These are phyloP conservation scores for Helenozyma baotianmanensis DNA, from an alignment of 805 yeast genomes.

Conservation along the genomic window DNA sequence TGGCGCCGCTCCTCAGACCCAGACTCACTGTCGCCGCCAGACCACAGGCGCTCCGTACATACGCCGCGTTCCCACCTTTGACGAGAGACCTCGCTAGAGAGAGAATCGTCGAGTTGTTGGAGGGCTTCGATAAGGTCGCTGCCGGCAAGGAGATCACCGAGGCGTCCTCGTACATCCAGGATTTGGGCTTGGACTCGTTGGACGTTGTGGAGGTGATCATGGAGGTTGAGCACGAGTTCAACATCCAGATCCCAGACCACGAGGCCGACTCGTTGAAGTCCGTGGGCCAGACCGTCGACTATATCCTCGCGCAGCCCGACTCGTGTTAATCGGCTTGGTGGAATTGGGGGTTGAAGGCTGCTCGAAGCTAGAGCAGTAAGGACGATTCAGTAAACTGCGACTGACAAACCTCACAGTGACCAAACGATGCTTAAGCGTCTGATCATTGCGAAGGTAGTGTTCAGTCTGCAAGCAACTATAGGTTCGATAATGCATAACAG, in stretches of 20 bases:
- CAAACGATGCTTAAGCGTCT: too few relatives aligned
- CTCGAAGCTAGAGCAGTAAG: too few relatives aligned
- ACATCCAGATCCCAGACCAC: slow-evolving; percentile 44
- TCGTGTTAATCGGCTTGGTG: slow-evolving; percentile 28
- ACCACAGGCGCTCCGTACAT: slow-evolving; percentile 25
- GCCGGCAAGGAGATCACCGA: slow-evolving; percentile 37
- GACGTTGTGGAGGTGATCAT: slow-evolving; percentile 45
- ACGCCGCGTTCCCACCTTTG: slow-evolving; percentile 57
- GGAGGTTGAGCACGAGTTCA: slow-evolving; percentile 46
- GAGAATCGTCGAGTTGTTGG: slow-evolving; percentile 59
- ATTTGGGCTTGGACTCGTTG: slow-evolving; percentile 44
- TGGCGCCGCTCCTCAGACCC: slow-evolving; percentile 7
- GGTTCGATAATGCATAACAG: too few relatives aligned
- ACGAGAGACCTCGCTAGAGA: slow-evolving; percentile 60
- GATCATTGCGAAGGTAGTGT: too few relatives aligned
- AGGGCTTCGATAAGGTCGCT: slow-evolving; percentile 57
- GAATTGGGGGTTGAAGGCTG: too few relatives aligned
- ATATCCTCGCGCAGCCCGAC: slow-evolving; percentile 38
- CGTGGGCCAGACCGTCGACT: slow-evolving; percentile 43
- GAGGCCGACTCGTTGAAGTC: slow-evolving; percentile 45
- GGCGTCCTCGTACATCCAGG: slow-evolving; percentile 32
- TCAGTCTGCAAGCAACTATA: too few relatives aligned
- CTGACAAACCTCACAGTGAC: too few relatives aligned
- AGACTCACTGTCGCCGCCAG: slow-evolving; percentile 15
- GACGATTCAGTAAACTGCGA: too few relatives aligned